Evolutionary conservation across 768 basidiomycete genomes (phyloP).

Genomic region (Tylopilus balloui): DNA sequence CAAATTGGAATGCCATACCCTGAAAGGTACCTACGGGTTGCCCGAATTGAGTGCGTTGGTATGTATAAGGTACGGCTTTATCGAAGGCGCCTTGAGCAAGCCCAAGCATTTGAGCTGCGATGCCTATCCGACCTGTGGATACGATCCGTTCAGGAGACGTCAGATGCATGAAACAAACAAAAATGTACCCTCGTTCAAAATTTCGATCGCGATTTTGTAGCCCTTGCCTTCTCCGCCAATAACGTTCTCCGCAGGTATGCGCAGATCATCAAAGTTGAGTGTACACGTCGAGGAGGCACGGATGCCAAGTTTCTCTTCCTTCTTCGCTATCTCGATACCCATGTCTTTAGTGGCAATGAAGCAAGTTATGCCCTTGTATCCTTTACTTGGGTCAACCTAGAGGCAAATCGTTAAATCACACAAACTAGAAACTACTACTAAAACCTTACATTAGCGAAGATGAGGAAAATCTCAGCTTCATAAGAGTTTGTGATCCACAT

Average conservation of each 20-base stretch:
- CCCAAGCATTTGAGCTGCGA: constrained; percentile 98
- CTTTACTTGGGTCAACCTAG: constrained; percentile 80
- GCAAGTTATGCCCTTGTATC: constrained; percentile 99
- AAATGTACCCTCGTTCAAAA: constrained; percentile 78
- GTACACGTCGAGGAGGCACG: constrained; percentile 94
- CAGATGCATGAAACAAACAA: background rate
- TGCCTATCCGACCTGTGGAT: constrained; percentile 77
- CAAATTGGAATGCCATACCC: constrained; percentile 93
- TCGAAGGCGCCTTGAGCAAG: constrained; percentile 97
- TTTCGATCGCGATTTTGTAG: constrained; percentile 96
- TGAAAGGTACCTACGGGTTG: constrained; percentile 93
- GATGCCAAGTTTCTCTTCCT: constrained; percentile 98
- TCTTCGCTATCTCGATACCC: constrained; percentile 97
- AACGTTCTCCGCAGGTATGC: constrained; percentile 79
- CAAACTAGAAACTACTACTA: background rate
- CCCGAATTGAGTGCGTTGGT: constrained; percentile 91
- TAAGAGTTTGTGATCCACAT: constrained; percentile 99
- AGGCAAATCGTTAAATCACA: background rate
- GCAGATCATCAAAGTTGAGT: constrained; percentile 91
- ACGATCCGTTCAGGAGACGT: background rate
- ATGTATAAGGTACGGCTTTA: constrained; percentile 93
- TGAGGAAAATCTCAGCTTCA: constrained; percentile 87
- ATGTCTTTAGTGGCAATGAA: constrained; percentile 95
- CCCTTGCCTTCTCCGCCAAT: constrained; percentile 90
- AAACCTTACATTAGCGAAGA: constrained; percentile 85